Conservation (phyloP, 805 yeast species). For the Candida stauntonica region DNA sequence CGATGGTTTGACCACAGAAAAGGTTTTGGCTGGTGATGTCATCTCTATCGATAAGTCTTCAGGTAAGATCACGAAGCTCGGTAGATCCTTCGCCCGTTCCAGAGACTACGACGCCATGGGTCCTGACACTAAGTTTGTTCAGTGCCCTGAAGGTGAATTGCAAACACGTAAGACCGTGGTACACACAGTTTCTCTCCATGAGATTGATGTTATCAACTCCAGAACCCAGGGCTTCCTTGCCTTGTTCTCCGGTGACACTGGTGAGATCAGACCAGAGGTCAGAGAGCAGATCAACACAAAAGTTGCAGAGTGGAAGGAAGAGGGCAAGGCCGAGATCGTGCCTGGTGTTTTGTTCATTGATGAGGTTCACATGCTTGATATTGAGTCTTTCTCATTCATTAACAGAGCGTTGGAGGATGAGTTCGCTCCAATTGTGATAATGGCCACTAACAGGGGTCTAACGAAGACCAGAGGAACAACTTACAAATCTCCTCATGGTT, state of each 20-base stretch:
- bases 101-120: slow-evolving; percentile 99
- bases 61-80: slow-evolving; percentile 90
- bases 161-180: slow-evolving; percentile 94
- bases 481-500: slow-evolving; percentile 95
- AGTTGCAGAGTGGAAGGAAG: slow-evolving; percentile 98
- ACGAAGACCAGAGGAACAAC: slow-evolving; percentile 91
- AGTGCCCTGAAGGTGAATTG: slow-evolving; percentile 97
- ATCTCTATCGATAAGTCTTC: slow-evolving; percentile 92
- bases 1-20: slow-evolving; percentile 89
- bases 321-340: slow-evolving; percentile 95
- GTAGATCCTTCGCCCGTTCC: slow-evolving; percentile 93
- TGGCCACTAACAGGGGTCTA: slow-evolving; percentile 97
- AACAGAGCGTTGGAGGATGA: slow-evolving; percentile 96
- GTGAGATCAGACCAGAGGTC: slow-evolving; percentile 93
- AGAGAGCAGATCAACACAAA: slow-evolving; percentile 95
- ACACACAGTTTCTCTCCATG: slow-evolving; percentile 97
- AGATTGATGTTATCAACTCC: slow-evolving; percentile 95
- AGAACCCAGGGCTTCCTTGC: slow-evolving; percentile 98
- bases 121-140: slow-evolving; percentile 95
- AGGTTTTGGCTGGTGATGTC: slow-evolving; percentile 95
- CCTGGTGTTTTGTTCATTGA: slow-evolving; percentile 98
- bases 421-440: slow-evolving; percentile 92
- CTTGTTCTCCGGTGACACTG: slow-evolving; percentile 92
- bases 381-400: slow-evolving; percentile 91
- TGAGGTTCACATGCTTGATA: slow-evolving; percentile 97